Evolutionary conservation across 225 moss, liverwort and hornwort genomes (phyloP).

Genomic region (Pseudisothecium myosuroides): DNA sequence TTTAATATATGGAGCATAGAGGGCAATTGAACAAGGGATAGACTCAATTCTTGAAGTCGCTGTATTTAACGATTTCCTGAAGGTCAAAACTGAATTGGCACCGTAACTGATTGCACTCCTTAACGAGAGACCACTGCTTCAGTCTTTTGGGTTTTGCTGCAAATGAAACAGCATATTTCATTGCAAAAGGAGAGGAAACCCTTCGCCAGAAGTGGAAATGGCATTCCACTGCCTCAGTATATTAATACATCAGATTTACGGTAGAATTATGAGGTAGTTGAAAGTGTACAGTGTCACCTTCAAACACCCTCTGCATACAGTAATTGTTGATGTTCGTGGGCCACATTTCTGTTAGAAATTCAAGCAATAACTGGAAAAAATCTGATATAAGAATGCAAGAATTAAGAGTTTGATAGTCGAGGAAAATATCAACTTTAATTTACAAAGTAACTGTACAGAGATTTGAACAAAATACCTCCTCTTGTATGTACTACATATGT

Average conservation of each 20-base stretch:
- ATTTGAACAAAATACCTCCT: neutral
- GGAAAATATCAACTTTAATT: neutral
- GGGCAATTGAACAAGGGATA: too few relatives aligned
- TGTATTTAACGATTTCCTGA: neutral
- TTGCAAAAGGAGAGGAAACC: neutral
- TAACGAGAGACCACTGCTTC: neutral
- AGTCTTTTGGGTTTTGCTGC: neutral
- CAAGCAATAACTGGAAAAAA: neutral
- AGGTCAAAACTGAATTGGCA: neutral
- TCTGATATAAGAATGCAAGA: neutral
- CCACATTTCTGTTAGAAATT: neutral
- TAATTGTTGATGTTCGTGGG: neutral
- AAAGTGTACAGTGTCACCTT: neutral
- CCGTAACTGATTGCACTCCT: neutral
- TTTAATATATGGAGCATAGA: too few relatives aligned
- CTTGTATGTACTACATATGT: neutral
- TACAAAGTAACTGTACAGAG: neutral
- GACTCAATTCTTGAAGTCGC: too few relatives aligned
- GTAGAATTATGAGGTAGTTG: neutral
- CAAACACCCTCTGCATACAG: neutral
- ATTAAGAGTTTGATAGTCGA: neutral
- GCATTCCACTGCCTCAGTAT: neutral
- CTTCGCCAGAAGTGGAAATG: neutral
- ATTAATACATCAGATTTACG: neutral
- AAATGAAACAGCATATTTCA: neutral